A percentile compares a stretch with the other conserved stretches of the same genome.
These are phyloP conservation scores for Nothophoma quercina DNA, from an alignment of 2,329 filamentous ascomycete genomes.

Conservation along the genomic window DNA sequence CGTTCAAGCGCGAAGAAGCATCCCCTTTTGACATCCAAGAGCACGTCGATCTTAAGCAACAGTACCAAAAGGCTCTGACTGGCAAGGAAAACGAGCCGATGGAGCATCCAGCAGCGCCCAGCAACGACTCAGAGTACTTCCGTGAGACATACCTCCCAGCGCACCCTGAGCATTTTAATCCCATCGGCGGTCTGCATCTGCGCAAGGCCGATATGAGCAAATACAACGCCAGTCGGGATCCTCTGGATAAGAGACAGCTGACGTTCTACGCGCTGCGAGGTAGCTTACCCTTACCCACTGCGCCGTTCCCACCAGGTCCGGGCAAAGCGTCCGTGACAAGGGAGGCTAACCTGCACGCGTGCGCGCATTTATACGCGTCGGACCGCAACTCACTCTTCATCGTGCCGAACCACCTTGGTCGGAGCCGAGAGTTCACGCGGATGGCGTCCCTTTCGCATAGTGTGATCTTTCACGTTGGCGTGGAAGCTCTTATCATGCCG, in stretches of 20 bases:
- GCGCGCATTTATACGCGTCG: slow-evolving; percentile 65
- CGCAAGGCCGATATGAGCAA: slow-evolving; percentile 62
- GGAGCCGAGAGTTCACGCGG: slow-evolving; percentile 33
- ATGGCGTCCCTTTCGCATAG: slow-evolving; percentile 45
- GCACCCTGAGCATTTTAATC: slow-evolving; percentile 49
- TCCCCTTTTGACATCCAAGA: slow-evolving; percentile 46
- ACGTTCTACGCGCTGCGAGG: slow-evolving; percentile 45
- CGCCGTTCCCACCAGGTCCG: slow-evolving; percentile 28
- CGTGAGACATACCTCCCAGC: slow-evolving; percentile 40
- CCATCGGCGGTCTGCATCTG: slow-evolving; percentile 56
- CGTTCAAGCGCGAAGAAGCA: slow-evolving; percentile 59
- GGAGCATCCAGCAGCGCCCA: slow-evolving; percentile 30
- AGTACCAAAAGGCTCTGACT: slow-evolving; percentile 45
- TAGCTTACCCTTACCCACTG: slow-evolving; percentile 40
- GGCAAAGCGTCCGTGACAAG: slow-evolving; percentile 15
- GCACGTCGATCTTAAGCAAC: slow-evolving; percentile 41
- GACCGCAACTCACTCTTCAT: slow-evolving; percentile 64
- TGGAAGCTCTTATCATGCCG: slow-evolving; percentile 34
- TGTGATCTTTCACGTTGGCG: slow-evolving; percentile 45
- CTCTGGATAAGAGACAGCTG: slow-evolving; percentile 48
- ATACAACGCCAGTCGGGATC: slow-evolving; percentile 53
- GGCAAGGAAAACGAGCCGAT: slow-evolving; percentile 45
- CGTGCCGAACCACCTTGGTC: slow-evolving; percentile 55
- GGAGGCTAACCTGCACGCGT: slow-evolving; percentile 62
- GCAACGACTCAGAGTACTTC: slow-evolving; percentile 33